Conservation (phyloP, 1,284 basidiomycete genomes). For the Ganoderma lucidum region DNA sequence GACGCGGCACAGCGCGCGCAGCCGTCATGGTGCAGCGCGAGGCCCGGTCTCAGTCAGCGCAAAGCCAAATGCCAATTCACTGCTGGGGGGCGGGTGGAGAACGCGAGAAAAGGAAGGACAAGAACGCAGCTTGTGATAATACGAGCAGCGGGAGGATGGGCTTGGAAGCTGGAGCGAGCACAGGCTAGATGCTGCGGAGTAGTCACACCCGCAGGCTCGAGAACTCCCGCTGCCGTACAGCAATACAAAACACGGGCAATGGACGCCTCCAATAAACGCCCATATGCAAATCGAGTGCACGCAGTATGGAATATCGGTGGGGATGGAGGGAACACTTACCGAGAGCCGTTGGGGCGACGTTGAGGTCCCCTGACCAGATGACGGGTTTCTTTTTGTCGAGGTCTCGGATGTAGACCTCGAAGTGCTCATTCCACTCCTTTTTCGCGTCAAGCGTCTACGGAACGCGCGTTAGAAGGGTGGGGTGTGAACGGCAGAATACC, state of each 20-base stretch:
- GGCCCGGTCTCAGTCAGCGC: not conserved
- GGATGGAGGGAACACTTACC: conserved; percentile 49
- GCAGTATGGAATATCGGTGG: not conserved
- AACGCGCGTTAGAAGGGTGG: not conserved
- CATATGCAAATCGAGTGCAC: not conserved
- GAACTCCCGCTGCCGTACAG: not conserved
- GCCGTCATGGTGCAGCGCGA: not conserved
- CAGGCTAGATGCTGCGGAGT: not conserved
- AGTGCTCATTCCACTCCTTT: conserved; percentile 80
- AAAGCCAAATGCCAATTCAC: not conserved
- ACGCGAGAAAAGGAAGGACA: not conserved
- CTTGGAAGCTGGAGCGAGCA: not conserved
- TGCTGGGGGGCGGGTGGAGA: not conserved
- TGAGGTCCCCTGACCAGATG: conserved; percentile 91
- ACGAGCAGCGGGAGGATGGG: not conserved
- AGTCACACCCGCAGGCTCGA: not conserved
- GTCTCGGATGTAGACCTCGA: conserved; percentile 74
- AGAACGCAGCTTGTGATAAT: not conserved
- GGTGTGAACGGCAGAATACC: not conserved
- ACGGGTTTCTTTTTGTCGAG: conserved; percentile 84
- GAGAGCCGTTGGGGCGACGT: conserved; percentile 81
- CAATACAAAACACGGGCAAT: not conserved
- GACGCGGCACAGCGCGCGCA: not conserved
- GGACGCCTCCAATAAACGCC: not conserved
- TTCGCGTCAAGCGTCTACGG: conserved; percentile 74